Base-by-base conservation (phyloP, 176 grass and related monocot species). In the Raddia guianensis region DNA sequence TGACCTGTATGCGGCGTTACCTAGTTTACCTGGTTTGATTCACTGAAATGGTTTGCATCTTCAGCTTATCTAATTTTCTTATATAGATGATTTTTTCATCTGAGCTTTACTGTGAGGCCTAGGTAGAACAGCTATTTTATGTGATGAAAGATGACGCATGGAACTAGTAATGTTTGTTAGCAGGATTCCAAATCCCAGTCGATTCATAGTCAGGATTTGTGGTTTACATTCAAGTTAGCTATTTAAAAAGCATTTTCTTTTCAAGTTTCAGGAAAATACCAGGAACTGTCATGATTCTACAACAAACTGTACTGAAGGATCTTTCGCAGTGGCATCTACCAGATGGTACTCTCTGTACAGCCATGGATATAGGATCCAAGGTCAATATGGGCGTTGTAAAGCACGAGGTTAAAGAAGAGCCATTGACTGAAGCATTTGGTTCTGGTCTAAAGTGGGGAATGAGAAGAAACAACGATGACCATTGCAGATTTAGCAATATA, bases 321-420 rank as follows among this genome's bases (percentile, higher is more conserved):
- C 90, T 97, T 83, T 52, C 34, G 19, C 80, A 92, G 78, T 98
- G 95, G 95, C 95, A 98, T 88, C 82, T 89, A 71, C 92, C 90
- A 76, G 95, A 94, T 87, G 95, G 95, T 54, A 91, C 89, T 69
- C 83, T 87, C 71, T 91, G 63, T 87, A 32, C 64, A 56, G 34
- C 71, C 56, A 77, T 65, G 66, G 78, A 82, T 40, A 60, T 50
- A 78, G 63, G 73, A 63, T 40, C 70, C 47, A 80, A 80, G 48
- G 51, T 76, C 20, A 32, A 73, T 18, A 80, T 66, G 40, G 78
- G 45, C 47, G 58, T 64, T 80, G 53, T 70, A 64, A 91, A 81
- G 68, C 66, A 74, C 8, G 85, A 95, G 73, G 45, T 70, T 49
- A 94, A 84, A 74, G 69, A 85, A 83, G 86, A 94, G 79, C 54